Evolutionary conservation across 2,329 filamentous ascomycete genomes (phyloP), one percentile per base, ranked within the genome.

Genomic region (Microcera coccophila): DNA sequence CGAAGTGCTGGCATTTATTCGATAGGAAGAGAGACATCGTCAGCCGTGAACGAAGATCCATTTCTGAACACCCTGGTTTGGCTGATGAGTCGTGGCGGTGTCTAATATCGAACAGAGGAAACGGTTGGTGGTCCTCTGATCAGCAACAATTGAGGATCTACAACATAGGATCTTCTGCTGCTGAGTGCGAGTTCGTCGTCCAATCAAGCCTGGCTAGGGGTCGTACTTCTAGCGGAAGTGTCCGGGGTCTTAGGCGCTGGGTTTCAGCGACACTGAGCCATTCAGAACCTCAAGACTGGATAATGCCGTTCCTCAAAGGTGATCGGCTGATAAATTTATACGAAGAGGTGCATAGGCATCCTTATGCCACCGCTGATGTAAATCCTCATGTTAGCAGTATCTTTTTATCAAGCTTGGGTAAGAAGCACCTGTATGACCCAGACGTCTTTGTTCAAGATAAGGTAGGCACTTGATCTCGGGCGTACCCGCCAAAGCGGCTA

Each of bases 1-100:
- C 39, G 29, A 31, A 37, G 38, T 24, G 26, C 38, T 37, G 39
- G 44, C 34, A 48, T 59, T 48, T 58, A 58, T 55, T 49, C 44
- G 42, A 52, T 48, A 41, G 45, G 51, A 49, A 49, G 36, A 36
- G 44, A 45, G 38, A 19, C 51, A 57, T 52, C 39, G 45, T 49
- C 46, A 21, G 33, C 41, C 24, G n/a, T n/a, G n/a, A n/a, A n/a
- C n/a, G n/a, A n/a, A n/a, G n/a, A n/a, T n/a, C n/a, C n/a, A n/a
- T n/a, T n/a, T n/a, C n/a, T n/a, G n/a, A n/a, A n/a, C n/a, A n/a
- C n/a, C n/a, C n/a, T n/a, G n/a, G n/a, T n/a, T n/a, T n/a, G n/a
- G n/a, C n/a, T n/a, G n/a, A n/a, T n/a, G n/a, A n/a, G n/a, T n/a
- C n/a, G n/a, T n/a, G n/a, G n/a, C n/a, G n/a, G n/a, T n/a, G n/a